Percentiles rank a stretch among this genome's conserved stretches.
Conservation (phyloP, 345 rosid species). For the Melaleuca quinquenervia region DNA sequence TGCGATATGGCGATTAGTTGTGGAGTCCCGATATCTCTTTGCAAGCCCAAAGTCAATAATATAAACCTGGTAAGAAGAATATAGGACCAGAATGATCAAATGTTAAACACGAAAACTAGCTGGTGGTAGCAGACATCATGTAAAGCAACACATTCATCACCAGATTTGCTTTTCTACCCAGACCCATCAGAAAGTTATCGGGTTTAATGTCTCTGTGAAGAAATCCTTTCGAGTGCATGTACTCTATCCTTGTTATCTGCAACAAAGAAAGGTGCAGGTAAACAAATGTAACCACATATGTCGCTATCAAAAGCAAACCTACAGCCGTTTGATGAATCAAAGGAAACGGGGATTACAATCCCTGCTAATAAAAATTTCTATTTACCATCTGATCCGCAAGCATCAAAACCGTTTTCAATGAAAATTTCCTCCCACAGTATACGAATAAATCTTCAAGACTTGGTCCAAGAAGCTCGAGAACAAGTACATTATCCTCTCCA, state of each 20-base stretch:
- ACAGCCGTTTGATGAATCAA: not conserved
- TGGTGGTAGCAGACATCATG: not conserved
- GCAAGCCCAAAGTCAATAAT: conserved; percentile 79
- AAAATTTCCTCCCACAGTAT: conserved; percentile 61
- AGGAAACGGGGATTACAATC: not conserved
- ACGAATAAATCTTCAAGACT: conserved; percentile 62
- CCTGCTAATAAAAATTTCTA: not conserved
- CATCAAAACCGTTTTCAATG: conserved; percentile 53
- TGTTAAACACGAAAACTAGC: not conserved
- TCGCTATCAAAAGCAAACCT: not conserved
- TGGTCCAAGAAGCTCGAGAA: conserved; percentile 54
- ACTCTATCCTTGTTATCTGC: conserved; percentile 61
- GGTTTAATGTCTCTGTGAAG: conserved; percentile 74
- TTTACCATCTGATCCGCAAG: conserved; percentile 62
- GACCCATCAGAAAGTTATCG: conserved; percentile 80
- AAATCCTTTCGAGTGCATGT: conserved; percentile 53
- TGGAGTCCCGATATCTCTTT: conserved; percentile 58
- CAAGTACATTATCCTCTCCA: conserved; percentile 37
- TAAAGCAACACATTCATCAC: conserved; percentile 8
- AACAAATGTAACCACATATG: not conserved
- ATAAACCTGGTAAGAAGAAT: conserved; percentile 30
- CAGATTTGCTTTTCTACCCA: conserved; percentile 67
- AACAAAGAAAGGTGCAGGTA: not conserved
- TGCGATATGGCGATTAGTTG: conserved; percentile 53
- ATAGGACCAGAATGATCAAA: not conserved